These are phyloP conservation scores for Claviceps sp. DNA, from an alignment of 2,329 filamentous ascomycete genomes.

Conservation along the genomic window DNA sequence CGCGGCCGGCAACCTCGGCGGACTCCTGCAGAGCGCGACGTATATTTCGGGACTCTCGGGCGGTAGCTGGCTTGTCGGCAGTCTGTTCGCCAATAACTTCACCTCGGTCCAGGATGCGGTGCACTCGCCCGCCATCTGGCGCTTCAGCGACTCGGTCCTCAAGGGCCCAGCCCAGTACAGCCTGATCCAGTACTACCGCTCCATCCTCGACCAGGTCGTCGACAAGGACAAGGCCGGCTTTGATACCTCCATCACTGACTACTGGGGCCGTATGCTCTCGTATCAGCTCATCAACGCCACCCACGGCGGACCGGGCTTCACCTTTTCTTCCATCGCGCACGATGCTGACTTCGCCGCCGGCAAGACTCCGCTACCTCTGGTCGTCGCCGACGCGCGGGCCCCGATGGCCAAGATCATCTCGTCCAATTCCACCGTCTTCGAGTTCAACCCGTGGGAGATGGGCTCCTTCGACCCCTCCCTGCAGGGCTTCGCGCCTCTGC, in stretches of 20 bases:
- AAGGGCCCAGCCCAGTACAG: slow-evolving; percentile 24
- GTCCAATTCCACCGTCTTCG: slow-evolving; percentile 48
- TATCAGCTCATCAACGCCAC: slow-evolving; percentile 72
- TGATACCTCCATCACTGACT: slow-evolving; percentile 65
- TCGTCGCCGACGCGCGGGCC: slow-evolving; percentile 34
- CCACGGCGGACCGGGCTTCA: slow-evolving; percentile 62
- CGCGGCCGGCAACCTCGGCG: slow-evolving; percentile 55
- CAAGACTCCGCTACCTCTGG: slow-evolving; percentile 33
- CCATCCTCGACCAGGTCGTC: slow-evolving; percentile 21
- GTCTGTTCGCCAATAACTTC: slow-evolving; percentile 74
- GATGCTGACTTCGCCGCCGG: slow-evolving; percentile 29
- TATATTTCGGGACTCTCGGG: slow-evolving; percentile 74
- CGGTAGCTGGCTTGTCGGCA: slow-evolving; percentile 76
- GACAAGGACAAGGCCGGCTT: slow-evolving; percentile 28
- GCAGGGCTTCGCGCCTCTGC: slow-evolving; percentile 44
- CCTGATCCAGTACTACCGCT: slow-evolving; percentile 25
- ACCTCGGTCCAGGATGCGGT: slow-evolving; percentile 37
- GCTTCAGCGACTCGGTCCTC: slow-evolving; percentile 29
- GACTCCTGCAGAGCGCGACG: slow-evolving; percentile 66
- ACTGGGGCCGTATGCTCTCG: slow-evolving; percentile 76
- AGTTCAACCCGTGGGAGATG: slow-evolving; percentile 54
- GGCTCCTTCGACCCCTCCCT: slow-evolving; percentile 49
- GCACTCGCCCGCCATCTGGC: slow-evolving; percentile 25
- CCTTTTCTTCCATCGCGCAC: slow-evolving; percentile 57
- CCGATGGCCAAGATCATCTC: slow-evolving; percentile 30